phyloP scores from a whole-genome alignment of 1,139 yeast genomes.

The Wickerhamiella infanticola region DNA sequence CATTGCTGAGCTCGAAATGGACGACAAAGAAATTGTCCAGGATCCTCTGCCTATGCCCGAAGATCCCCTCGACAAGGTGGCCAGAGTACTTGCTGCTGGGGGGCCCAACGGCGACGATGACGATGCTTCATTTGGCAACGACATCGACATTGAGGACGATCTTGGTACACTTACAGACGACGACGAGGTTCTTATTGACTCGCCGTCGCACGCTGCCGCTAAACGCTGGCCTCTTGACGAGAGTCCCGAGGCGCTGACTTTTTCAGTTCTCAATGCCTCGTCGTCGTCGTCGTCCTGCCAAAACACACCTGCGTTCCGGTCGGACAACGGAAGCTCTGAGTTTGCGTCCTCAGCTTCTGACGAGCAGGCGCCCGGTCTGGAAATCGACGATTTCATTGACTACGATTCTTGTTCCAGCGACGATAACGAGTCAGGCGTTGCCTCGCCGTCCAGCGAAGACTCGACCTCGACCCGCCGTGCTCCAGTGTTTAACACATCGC shows the following conservation, averaged over 20 bases:
- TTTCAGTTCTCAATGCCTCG: conserved; percentile 3
- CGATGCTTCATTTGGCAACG: background rate
- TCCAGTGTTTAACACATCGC: background rate
- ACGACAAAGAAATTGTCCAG: background rate
- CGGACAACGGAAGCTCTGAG: background rate
- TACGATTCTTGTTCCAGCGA: conserved; percentile 6
- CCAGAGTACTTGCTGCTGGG: background rate
- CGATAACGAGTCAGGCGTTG: background rate
- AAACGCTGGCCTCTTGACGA: conserved; percentile 4
- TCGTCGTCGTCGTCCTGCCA: background rate
- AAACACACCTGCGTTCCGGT: background rate
- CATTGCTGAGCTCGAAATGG: background rate
- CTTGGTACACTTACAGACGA: background rate
- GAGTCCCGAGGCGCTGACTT: conserved; percentile 4
- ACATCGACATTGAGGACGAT: background rate
- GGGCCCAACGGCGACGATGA: background rate
- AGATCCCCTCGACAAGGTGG: background rate
- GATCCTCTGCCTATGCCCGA: background rate
- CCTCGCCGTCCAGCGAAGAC: background rate
- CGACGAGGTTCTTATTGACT: background rate
- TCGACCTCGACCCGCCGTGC: background rate
- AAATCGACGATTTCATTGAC: conserved; percentile 9
- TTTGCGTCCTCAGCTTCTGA: background rate
- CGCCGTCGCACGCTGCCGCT: background rate
- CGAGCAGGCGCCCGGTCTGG: conserved; percentile 1